Percentiles rank a stretch among this genome's conserved stretches.
Evolutionary conservation across 768 basidiomycete genomes (phyloP).

Genomic region (Rhodocollybia butyracea): DNA sequence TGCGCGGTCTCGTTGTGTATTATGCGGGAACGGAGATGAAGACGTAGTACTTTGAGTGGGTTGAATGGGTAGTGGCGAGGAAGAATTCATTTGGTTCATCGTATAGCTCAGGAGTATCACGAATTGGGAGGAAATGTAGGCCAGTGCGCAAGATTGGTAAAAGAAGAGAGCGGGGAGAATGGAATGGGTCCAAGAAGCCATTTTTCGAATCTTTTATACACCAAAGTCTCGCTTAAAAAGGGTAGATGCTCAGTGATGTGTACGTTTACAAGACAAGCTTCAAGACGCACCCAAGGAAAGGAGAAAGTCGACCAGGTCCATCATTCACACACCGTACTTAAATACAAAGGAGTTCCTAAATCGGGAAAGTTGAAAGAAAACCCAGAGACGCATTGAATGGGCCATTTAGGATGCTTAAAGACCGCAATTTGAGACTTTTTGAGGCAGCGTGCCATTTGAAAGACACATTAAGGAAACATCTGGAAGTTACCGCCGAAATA

Average conservation of each 20-base stretch:
- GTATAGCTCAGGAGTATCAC: neutral
- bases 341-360: constrained; percentile 9
- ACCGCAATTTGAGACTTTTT: constrained; percentile 1
- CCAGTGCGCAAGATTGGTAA: neutral
- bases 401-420: neutral
- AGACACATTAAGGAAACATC: neutral
- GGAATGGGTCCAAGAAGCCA: neutral
- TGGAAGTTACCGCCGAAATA: neutral
- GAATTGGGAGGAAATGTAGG: neutral
- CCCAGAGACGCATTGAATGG: neutral
- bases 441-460: constrained; percentile 3
- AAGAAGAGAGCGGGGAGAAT: neutral
- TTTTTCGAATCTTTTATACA: neutral
- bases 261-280: neutral
- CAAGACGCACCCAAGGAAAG: neutral
- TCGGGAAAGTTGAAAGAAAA: constrained; percentile 11
- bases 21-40: neutral
- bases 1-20: too few species aligned
- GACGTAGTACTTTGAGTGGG: neutral
- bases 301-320: constrained; percentile 2
- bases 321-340: constrained; percentile 5
- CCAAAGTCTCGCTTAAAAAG: neutral
- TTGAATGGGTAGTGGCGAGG: neutral
- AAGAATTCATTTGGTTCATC: neutral
- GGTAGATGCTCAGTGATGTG: neutral